phyloP scores from a whole-genome alignment of 2,329 filamentous ascomycete species.

The Xylariaceae sp. region DNA sequence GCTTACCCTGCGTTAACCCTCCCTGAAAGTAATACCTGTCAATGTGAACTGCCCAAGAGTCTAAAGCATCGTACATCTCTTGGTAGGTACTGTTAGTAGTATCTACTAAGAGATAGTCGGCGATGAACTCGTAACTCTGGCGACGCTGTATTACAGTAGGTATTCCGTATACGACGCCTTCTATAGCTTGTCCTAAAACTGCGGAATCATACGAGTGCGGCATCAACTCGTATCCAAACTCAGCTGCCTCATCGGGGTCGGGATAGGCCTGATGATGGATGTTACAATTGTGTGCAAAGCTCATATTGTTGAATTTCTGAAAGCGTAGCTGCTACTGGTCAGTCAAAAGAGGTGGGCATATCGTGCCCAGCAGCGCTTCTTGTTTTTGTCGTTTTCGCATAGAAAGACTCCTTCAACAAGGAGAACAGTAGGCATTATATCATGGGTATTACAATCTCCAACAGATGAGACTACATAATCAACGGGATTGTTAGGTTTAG shows the following conservation, averaged over 20 bases:
- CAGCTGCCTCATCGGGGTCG: no score
- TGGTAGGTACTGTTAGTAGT: not conserved
- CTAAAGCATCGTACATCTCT: not conserved
- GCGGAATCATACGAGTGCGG: not conserved
- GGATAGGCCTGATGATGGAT: not conserved
- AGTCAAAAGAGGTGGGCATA: no score
- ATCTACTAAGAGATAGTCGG: not conserved
- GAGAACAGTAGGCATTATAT: no score
- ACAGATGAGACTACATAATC: no score
- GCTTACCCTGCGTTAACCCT: not conserved
- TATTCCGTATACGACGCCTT: not conserved
- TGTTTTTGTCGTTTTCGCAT: no score
- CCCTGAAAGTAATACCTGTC: constrained; percentile 8
- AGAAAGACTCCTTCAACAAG: no score
- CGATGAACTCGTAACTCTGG: not conserved
- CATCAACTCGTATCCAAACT: no score
- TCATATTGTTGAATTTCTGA: not conserved
- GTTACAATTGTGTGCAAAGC: not conserved
- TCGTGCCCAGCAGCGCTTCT: no score
- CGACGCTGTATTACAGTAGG: not conserved
- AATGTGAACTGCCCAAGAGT: not conserved
- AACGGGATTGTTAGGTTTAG: no score
- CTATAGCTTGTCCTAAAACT: not conserved
- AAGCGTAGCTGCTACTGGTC: no score
- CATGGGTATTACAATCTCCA: no score